A percentile compares a stretch with the other conserved stretches of the same genome.
phyloP scores from a whole-genome alignment of 1,284 basidiomycete species.

The Salmacisia buchloeana region DNA sequence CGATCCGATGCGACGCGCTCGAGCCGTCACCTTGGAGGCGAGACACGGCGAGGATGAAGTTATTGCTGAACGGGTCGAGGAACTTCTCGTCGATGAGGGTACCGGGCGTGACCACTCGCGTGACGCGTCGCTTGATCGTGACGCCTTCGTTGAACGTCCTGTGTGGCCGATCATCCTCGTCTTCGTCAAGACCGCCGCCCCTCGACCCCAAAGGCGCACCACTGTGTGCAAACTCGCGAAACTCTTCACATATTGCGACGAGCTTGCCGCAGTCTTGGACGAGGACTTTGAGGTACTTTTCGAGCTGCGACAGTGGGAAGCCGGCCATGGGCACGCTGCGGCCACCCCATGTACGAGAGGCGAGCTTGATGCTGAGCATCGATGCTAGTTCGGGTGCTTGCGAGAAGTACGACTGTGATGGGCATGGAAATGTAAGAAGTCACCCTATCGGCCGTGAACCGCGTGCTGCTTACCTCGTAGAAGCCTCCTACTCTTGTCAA shows the following conservation, averaged over 20 bases:
- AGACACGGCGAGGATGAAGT: conserved; percentile 37
- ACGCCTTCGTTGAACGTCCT: conserved; percentile 12
- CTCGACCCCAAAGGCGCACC: background rate
- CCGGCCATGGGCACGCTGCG: conserved; percentile 45
- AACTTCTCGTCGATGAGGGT: conserved; percentile 49
- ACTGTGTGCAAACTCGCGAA: conserved; percentile 9
- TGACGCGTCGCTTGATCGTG: conserved; percentile 34
- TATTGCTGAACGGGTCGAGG: conserved; percentile 44
- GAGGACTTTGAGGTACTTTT: conserved; percentile 46
- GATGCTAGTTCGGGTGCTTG: conserved; percentile 39
- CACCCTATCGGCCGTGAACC: background rate
- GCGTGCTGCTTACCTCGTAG: conserved; percentile 29
- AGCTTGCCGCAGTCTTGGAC: conserved; percentile 40
- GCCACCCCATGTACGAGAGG: conserved; percentile 36
- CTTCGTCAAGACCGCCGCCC: background rate
- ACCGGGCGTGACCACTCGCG: conserved; percentile 41
- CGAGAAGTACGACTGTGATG: conserved; percentile 37
- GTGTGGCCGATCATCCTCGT: background rate
- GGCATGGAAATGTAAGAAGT: background rate
- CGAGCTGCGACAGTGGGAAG: conserved; percentile 43
- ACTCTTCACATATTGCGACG: conserved; percentile 47
- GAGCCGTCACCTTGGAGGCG: background rate
- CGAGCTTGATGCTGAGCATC: conserved; percentile 40
- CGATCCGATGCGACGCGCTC: background rate
- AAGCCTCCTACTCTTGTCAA: conserved; percentile 47